Conservation (phyloP, 805 yeast species). For the Yarrowia deformans region DNA sequence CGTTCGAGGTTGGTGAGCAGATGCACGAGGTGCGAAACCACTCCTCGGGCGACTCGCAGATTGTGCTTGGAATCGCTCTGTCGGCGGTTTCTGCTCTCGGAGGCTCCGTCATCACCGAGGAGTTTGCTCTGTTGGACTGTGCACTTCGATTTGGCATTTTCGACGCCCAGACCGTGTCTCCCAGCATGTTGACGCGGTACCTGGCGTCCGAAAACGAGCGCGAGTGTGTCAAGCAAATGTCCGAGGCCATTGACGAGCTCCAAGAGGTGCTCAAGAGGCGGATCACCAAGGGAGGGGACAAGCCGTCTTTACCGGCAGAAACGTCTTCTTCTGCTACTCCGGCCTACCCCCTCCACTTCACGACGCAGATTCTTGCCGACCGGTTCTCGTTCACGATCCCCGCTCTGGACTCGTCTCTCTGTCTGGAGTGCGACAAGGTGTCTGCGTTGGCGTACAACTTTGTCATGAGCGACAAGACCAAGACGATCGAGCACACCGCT, state of each 20-base stretch:
- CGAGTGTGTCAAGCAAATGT: background rate
- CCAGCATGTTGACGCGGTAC: conserved; percentile 17
- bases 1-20: conserved; percentile 28
- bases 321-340: background rate
- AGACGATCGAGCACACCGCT: conserved; percentile 28
- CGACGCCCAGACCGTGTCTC: conserved; percentile 29
- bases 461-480: conserved; percentile 33
- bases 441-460: conserved; percentile 33
- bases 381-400: conserved; percentile 32
- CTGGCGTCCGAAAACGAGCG: conserved; percentile 15
- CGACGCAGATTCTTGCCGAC: conserved; percentile 16
- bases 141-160: conserved; percentile 24
- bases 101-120: conserved; percentile 15
- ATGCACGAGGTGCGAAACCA: conserved; percentile 33
- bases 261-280: background rate
- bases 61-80: conserved; percentile 20
- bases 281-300: background rate
- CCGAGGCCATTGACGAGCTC: background rate
- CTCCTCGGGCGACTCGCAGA: conserved; percentile 2
- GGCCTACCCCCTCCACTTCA: conserved; percentile 21
- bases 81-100: conserved; percentile 9
- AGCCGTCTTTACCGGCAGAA: no score
- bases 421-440: conserved; percentile 32
- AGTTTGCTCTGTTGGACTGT: conserved; percentile 8
- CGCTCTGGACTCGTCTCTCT: conserved; percentile 20